Percentiles rank a stretch among this genome's conserved stretches.
Conservation (phyloP, 805 yeast species). For the Zygotorulaspora sp. region DNA sequence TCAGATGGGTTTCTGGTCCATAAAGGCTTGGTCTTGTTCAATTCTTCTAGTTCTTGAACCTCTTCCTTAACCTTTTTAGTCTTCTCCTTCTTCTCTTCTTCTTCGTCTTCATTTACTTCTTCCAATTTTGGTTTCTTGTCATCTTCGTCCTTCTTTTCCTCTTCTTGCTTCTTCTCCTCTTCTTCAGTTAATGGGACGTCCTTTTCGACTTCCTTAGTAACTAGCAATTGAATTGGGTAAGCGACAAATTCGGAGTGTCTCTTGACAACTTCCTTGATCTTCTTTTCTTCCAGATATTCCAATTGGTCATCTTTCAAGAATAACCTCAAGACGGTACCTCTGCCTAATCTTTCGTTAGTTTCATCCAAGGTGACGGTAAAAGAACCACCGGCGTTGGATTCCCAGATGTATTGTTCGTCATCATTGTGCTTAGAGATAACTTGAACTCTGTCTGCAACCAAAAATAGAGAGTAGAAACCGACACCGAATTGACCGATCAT, state of each 20-base stretch:
- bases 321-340: slow-evolving; percentile 94
- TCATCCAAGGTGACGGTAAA: slow-evolving; percentile 93
- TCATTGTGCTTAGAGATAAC: slow-evolving; percentile 98
- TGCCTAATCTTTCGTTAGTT: slow-evolving; percentile 74
- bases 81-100: slow-evolving; percentile 67
- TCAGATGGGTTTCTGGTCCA: slow-evolving; percentile 99
- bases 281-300: slow-evolving; percentile 98
- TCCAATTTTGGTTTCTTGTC: slow-evolving; percentile 71
- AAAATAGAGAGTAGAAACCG: slow-evolving; percentile 98
- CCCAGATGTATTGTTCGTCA: slow-evolving; percentile 99
- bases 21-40: slow-evolving; percentile 97
- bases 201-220: slow-evolving; percentile 98
- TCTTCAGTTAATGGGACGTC: slow-evolving; percentile 85
- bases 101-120: slow-evolving; percentile 69
- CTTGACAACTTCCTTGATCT: slow-evolving; percentile 98
- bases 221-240: slow-evolving; percentile 97
- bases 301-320: slow-evolving; percentile 98
- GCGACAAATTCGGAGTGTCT: slow-evolving; percentile 99
- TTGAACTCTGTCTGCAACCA: slow-evolving; percentile 98
- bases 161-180: slow-evolving; percentile 39
- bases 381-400: slow-evolving; percentile 99
- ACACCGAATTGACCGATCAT: slow-evolving; percentile 99
- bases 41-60: slow-evolving; percentile 95
- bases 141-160: slow-evolving; percentile 49
- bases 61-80: slow-evolving; percentile 86